These are phyloP conservation scores for Daedalea quercina DNA, from an alignment of 768 basidiomycete species.

Conservation along the genomic window DNA sequence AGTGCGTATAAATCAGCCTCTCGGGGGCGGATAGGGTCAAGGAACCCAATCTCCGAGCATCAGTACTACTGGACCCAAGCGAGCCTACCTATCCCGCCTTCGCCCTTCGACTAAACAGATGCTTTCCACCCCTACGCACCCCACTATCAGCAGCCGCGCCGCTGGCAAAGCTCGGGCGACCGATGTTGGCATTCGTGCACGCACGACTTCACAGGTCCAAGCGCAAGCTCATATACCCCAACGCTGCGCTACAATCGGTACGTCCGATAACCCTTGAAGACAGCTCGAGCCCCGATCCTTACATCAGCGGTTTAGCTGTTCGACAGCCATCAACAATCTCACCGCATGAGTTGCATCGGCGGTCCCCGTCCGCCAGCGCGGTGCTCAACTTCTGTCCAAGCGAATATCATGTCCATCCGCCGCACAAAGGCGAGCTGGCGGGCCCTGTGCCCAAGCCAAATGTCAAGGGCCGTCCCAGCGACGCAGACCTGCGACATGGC, in stretches of 20 bases:
- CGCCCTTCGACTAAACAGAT: not conserved
- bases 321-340: not conserved
- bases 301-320: not conserved
- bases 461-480: conserved; percentile 1
- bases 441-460: conserved; percentile 1
- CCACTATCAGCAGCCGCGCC: not conserved
- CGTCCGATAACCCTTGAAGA: not conserved
- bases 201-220: not conserved
- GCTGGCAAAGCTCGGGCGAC: not conserved
- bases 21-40: too few species aligned
- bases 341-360: not conserved
- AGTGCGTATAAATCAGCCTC: too few species aligned
- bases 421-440: not conserved
- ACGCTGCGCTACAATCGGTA: not conserved
- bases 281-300: not conserved
- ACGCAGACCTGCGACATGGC: not conserved
- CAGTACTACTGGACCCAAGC: not conserved
- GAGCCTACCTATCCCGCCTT: not conserved
- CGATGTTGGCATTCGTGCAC: not conserved
- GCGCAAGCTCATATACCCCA: not conserved
- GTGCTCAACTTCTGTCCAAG: not conserved
- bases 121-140: not conserved
- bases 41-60: too few species aligned
- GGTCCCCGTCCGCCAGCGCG: not conserved
- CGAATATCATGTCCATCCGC: not conserved